Evolutionary conservation across 2,329 filamentous ascomycete species (phyloP), one percentile per base, ranked within the genome.

Genomic region (Neurospora sp.): DNA sequence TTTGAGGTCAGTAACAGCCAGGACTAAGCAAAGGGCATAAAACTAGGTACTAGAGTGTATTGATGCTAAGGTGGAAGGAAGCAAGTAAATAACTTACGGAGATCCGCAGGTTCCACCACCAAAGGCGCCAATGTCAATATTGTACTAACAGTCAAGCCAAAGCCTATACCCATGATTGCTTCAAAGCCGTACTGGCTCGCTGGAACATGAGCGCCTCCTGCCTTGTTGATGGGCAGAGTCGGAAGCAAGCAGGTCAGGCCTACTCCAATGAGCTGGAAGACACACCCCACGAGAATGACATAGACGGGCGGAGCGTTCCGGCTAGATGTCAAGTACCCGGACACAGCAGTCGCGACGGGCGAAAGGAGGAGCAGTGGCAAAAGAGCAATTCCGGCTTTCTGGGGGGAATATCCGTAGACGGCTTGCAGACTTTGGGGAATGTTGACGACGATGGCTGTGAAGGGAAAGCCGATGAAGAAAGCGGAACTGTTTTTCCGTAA

Each of bases 401-500:
- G 73, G 4, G 78, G 69, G 6, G 74, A 77, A 12, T 70, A 70
- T 40, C 76, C 77, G 67, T 80, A 75, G 8, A 81, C 77, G 2
- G 76, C 75, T 68, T 81, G 80, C 37, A 77, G 76, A 39, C 78
- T 72, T 70, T 82, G 80, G 2, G 79, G 80, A 17, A 80, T 75
- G 69, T 78, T 79, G 74, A 82, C 76, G 38, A 79, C 66, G 10
- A 77, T 74, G 3, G 77, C 75, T 74, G 79, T 77, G 71, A 80
- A 81, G 5, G 77, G 78, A 19, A 76, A 76, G 4, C 77, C 79
- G 11, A 75, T 78, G 66, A 79, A 72, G 70, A 79, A 78, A 33
- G 73, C 75, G 57, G 73, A 73, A 39, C 77, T 79, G 65, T 1
- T 12, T 23, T 8, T 2, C 15, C 33, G 33, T 36, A 33, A 10